phyloP scores from a whole-genome alignment of 202 grass and related monocot species.

The Digitaria exilis region DNA sequence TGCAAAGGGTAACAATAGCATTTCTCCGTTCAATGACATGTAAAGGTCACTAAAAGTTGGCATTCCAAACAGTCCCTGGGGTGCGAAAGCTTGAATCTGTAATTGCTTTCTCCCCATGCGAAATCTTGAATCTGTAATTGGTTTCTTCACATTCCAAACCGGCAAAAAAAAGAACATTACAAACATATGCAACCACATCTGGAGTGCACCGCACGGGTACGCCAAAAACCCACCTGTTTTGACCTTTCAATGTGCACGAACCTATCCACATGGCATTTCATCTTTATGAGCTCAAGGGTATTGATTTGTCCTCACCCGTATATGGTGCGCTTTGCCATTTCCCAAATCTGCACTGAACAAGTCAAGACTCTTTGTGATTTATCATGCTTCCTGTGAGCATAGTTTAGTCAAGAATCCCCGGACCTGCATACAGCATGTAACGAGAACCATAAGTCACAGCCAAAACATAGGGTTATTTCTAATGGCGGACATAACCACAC shows the following conservation, averaged over 20 bases:
- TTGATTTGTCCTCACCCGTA: neutral
- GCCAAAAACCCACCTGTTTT: neutral
- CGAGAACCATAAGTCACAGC: neutral
- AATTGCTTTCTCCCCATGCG: neutral
- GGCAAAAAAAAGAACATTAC: neutral
- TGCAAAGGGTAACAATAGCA: neutral
- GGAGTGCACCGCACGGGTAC: too few species aligned
- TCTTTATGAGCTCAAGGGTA: neutral
- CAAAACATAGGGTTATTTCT: neutral
- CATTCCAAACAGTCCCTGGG: neutral
- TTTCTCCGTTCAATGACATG: neutral
- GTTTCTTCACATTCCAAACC: neutral
- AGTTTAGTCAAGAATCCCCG: conserved; percentile 15
- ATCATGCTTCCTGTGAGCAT: neutral
- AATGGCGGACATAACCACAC: neutral
- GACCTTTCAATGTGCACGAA: neutral
- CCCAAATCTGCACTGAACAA: neutral
- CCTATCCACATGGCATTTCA: neutral
- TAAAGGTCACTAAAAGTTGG: neutral
- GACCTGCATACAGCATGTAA: conserved; percentile 11
- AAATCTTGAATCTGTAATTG: neutral
- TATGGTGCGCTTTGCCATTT: neutral
- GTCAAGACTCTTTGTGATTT: neutral
- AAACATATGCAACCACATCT: neutral
- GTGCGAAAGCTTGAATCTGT: neutral